Evolutionary conservation across 805 yeast genomes (phyloP).

Genomic region (Maudiozyma bulderi): DNA sequence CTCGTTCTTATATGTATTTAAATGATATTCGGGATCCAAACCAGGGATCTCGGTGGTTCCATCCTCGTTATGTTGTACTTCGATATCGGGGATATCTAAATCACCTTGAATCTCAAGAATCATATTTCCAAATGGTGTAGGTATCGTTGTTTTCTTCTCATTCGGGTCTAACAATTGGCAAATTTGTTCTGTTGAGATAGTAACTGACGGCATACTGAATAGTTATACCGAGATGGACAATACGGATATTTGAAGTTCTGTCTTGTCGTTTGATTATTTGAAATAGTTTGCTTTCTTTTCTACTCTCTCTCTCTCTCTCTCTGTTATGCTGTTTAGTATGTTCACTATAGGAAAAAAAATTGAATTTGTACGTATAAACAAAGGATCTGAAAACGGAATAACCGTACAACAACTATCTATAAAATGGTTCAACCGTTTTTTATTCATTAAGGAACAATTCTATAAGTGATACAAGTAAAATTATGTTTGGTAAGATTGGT

Average conservation of each 20-base stretch:
- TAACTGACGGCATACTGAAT: conserved; percentile 21
- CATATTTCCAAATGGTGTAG: conserved; percentile 47
- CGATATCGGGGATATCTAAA: conserved; percentile 35
- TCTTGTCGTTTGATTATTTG: no score
- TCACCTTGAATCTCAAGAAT: conserved; percentile 70
- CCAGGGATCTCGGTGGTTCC: conserved; percentile 2
- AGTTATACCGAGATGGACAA: no score
- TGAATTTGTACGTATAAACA: no score
- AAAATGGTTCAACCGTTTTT: no score
- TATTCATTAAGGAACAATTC: no score
- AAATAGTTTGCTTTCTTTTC: no score
- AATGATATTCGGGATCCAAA: conserved; percentile 14
- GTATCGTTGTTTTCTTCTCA: conserved; percentile 11
- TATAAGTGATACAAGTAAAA: neutral
- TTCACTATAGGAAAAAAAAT: no score
- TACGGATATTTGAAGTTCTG: neutral
- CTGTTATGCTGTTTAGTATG: no score
- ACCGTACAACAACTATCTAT: no score
- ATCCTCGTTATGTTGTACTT: conserved; percentile 11
- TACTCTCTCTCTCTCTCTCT: no score
- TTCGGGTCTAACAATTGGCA: conserved; percentile 12
- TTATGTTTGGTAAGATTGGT: conserved; percentile 13
- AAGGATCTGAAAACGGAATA: no score
- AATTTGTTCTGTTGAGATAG: conserved; percentile 16
- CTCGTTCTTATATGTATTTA: conserved; percentile 10